Base-by-base conservation (phyloP, 192 early-diverging fungal species). In the Coemansia sp. region DNA sequence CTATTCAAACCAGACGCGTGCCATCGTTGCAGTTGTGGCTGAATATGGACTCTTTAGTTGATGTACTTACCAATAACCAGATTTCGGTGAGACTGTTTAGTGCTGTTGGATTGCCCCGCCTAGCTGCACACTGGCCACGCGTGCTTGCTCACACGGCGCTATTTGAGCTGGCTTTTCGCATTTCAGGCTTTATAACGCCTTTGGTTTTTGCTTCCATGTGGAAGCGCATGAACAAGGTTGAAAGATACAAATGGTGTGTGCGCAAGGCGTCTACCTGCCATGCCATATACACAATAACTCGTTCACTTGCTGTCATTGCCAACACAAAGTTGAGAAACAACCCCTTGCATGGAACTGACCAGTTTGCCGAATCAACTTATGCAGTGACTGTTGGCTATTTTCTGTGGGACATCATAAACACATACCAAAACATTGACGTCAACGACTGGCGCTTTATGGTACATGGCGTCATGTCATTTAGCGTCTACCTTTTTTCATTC, bases 341-440 rank as follows among this genome's bases (percentile, higher is more conserved):
- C 66, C 87, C 84, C 0, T 8, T 82, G 59, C 88, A 90, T 74
- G 93, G 92, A 15, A 90, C 88, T 62, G 84, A 85, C 51, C 63
- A 68, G n/a, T 85, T 87, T 71, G 88, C 89, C 5, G 91, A 89
- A 22, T 86, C 87, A 16, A 88, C 90, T 32, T 92, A 90, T 70
- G 85, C 93, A 11, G 74, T 97, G 16, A 85, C 91, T 26, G 87
- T 90, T 59, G 93, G 95, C 80, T 93, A 95, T 74, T 98, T 98
- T 77, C 69, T 95, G 41, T 98, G 95, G 95, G 95, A 98, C 76
- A 87, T 89, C 0, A 41, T 93, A 56, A 77, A 89, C 39, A 89
- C 85, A 6, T 74, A 93, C 43, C 75, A 78, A 40, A 81, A 94
- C 62, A 61, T 91, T n/a, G 85, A 87, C 51, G 71, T 90, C 47